phyloP scores from a whole-genome alignment of 495 filamentous ascomycete species.

The Apiosordaria backusii region DNA sequence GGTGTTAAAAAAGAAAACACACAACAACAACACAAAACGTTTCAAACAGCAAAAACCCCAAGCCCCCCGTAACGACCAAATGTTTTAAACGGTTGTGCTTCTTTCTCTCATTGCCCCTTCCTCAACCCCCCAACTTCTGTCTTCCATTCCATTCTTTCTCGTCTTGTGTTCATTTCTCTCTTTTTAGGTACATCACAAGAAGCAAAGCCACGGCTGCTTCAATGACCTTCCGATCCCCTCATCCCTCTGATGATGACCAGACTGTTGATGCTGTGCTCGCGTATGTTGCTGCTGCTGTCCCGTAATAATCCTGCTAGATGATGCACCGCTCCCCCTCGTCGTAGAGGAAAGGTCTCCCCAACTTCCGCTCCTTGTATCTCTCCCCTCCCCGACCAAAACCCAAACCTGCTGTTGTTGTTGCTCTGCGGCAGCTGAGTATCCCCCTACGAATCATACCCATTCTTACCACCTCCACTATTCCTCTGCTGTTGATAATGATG shows the following conservation, averaged over 20 bases:
- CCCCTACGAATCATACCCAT: conserved; percentile 27
- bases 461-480: conserved; percentile 9
- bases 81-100: not conserved
- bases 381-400: not conserved
- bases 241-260: not conserved
- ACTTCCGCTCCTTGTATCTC: not conserved
- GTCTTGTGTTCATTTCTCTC: not conserved
- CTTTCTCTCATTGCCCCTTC: not conserved
- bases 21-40: not conserved
- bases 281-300: not conserved
- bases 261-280: not conserved
- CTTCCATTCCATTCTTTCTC: not conserved
- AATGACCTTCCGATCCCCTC: not conserved
- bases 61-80: not conserved
- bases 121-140: not conserved
- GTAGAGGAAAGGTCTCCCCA: not conserved
- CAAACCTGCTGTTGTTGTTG: not conserved
- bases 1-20: not conserved
- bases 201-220: not conserved
- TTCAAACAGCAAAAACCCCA: not conserved
- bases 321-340: not conserved
- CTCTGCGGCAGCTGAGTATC: not conserved
- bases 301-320: not conserved
- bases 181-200: too few relatives aligned
- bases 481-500: conserved; percentile 26